Conservation (phyloP, 768 basidiomycete species). For the Cystofilobasidium bisporidii region DNA sequence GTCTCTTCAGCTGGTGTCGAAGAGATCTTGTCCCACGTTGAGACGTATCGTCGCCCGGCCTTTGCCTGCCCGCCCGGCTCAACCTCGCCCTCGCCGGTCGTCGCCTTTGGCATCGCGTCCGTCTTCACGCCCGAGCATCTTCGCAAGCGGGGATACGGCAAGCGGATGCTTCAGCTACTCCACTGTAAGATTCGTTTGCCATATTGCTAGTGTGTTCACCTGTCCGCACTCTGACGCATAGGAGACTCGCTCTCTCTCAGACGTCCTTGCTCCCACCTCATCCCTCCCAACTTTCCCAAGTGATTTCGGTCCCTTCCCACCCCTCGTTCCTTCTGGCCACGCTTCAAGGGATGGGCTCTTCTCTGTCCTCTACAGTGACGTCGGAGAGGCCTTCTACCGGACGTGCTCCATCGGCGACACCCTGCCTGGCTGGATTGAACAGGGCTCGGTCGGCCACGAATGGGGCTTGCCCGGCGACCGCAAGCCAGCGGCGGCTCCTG, state of each 20-base stretch:
- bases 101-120: constrained; percentile 17
- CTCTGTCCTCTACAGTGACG: constrained; percentile 21
- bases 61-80: background rate
- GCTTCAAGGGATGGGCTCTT: background rate
- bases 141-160: constrained; percentile 13
- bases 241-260: background rate
- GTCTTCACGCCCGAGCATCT: constrained; percentile 10
- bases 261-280: constrained; percentile 1
- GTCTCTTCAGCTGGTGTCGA: background rate
- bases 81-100: background rate
- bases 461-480: background rate
- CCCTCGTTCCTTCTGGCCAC: background rate
- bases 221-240: background rate
- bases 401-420: constrained; percentile 2
- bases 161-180: constrained; percentile 11
- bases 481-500: background rate
- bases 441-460: background rate
- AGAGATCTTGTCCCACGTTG: constrained; percentile 14
- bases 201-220: too few species aligned
- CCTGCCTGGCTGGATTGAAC: constrained; percentile 13
- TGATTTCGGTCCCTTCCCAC: background rate
- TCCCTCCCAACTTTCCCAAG: constrained; percentile 13
- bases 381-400: constrained; percentile 20
- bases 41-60: constrained; percentile 18
- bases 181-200: constrained; percentile 9